Percentiles rank a stretch among this genome's conserved stretches.
Conservation (phyloP, 2,329 filamentous ascomycete genomes). For the Aspergillus proliferans region DNA sequence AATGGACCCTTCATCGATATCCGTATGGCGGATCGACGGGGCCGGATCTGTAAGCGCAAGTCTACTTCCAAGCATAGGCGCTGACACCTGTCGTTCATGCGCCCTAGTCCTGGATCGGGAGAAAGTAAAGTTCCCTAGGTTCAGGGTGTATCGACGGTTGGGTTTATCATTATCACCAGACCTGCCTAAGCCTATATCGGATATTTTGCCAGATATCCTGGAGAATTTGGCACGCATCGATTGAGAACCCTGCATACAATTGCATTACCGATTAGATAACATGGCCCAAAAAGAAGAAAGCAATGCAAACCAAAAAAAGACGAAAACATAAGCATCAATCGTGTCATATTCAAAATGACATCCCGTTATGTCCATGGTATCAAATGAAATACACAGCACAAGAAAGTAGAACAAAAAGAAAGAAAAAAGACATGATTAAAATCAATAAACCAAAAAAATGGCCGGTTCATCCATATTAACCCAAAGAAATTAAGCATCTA, state of each 20-base stretch:
- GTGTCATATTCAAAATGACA: slow-evolving; percentile 21
- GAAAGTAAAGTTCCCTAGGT: no score
- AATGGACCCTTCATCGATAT: no score
- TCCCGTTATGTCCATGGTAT: slow-evolving; percentile 28
- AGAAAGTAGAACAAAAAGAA: slow-evolving; percentile 10
- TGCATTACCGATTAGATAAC: slow-evolving; percentile 24
- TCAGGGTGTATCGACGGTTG: background rate
- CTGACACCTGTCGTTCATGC: no score
- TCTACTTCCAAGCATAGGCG: no score
- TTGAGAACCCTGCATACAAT: slow-evolving; percentile 24
- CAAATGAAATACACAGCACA: slow-evolving; percentile 11
- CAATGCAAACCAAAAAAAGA: slow-evolving; percentile 4
- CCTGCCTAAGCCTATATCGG: background rate
- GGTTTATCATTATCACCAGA: background rate
- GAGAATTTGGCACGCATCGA: slow-evolving; percentile 12
- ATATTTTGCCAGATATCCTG: slow-evolving; percentile 3
- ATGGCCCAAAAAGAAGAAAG: slow-evolving; percentile 10
- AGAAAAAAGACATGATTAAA: slow-evolving; percentile 12
- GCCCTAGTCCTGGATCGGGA: no score
- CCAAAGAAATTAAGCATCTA: slow-evolving; percentile 63
- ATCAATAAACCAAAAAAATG: background rate
- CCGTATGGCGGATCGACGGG: no score
- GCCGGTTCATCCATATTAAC: background rate
- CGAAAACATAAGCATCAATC: slow-evolving; percentile 16
- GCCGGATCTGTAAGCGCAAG: no score